Percentiles rank a stretch among this genome's conserved stretches.
Evolutionary conservation across 192 early-diverging fungal genomes (phyloP).

Genomic region (Podila epigama): DNA sequence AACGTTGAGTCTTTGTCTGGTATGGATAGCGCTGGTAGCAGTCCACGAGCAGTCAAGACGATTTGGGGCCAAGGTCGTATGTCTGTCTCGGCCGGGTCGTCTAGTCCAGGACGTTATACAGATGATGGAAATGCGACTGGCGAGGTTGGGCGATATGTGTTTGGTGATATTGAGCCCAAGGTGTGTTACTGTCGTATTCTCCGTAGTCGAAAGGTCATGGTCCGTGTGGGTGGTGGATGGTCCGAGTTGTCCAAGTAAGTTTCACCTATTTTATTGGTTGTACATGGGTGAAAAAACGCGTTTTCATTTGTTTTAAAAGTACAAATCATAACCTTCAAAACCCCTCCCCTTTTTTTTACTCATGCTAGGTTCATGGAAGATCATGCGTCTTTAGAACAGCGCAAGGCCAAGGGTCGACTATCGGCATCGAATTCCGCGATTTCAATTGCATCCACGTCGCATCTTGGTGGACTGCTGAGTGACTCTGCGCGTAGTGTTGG

Average conservation of each 20-base stretch:
- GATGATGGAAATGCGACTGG: conserved; percentile 23
- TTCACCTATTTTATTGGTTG: not conserved
- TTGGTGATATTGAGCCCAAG: conserved; percentile 69
- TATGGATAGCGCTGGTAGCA: conserved; percentile 22
- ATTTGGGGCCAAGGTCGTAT: conserved; percentile 31
- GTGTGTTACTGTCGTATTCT: conserved; percentile 70
- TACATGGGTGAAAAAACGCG: not conserved
- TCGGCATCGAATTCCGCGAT: conserved; percentile 37
- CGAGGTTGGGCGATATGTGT: conserved; percentile 69
- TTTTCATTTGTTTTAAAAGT: not conserved
- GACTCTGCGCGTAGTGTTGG: not conserved
- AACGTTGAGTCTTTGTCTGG: conserved; percentile 18
- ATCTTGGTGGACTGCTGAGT: not conserved
- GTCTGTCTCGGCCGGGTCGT: not conserved
- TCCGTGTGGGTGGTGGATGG: conserved; percentile 74
- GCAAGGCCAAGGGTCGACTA: conserved; percentile 22
- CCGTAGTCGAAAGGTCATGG: conserved; percentile 70
- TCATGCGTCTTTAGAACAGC: conserved; percentile 43
- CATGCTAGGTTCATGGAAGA: conserved; percentile 40
- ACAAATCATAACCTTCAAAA: not conserved
- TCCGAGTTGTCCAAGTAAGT: conserved; percentile 63
- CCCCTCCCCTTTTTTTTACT: not conserved
- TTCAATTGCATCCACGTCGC: conserved; percentile 26
- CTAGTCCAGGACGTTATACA: not conserved
- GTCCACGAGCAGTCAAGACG: conserved; percentile 24